Evolutionary conservation across 2,329 filamentous ascomycete species (phyloP).

Genomic region (Aspergillus sp.): DNA sequence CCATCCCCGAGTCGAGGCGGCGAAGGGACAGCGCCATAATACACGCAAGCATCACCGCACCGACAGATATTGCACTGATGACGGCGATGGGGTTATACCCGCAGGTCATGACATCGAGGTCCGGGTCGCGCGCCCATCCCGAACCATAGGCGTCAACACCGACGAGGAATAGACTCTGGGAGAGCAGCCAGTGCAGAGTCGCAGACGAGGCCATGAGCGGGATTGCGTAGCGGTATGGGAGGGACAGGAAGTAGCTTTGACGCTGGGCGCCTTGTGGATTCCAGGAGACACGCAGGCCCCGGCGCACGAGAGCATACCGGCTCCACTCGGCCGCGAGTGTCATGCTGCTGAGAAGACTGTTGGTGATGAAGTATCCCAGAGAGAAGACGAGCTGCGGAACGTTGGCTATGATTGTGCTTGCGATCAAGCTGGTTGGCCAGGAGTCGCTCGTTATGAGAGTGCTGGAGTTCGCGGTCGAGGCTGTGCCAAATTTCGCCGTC

Average conservation of each 20-base stretch:
- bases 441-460: slow-evolving; percentile 2
- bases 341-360: slow-evolving; percentile 44
- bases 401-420: slow-evolving; percentile 30
- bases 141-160: slow-evolving; percentile 18
- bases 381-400: slow-evolving; percentile 34
- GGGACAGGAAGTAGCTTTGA: slow-evolving; percentile 36
- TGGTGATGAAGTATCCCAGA: slow-evolving; percentile 33
- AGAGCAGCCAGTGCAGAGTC: slow-evolving; percentile 37
- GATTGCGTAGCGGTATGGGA: slow-evolving; percentile 28
- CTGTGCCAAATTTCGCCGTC: neutral
- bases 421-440: slow-evolving; percentile 9
- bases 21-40: slow-evolving; percentile 15
- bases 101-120: slow-evolving; percentile 4
- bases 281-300: slow-evolving; percentile 40
- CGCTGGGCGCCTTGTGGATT: slow-evolving; percentile 36
- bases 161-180: slow-evolving; percentile 46
- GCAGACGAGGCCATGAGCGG: slow-evolving; percentile 35
- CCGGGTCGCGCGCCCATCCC: neutral
- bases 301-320: slow-evolving; percentile 32
- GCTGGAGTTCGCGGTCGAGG: neutral
- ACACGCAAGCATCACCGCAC: slow-evolving; percentile 13
- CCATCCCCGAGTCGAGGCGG: slow-evolving; percentile 21
- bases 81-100: slow-evolving; percentile 11
- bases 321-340: slow-evolving; percentile 50
- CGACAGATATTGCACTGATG: slow-evolving; percentile 15